These are phyloP conservation scores for Venturia asperata DNA, from an alignment of 2,329 filamentous ascomycete species.

Conservation along the genomic window DNA sequence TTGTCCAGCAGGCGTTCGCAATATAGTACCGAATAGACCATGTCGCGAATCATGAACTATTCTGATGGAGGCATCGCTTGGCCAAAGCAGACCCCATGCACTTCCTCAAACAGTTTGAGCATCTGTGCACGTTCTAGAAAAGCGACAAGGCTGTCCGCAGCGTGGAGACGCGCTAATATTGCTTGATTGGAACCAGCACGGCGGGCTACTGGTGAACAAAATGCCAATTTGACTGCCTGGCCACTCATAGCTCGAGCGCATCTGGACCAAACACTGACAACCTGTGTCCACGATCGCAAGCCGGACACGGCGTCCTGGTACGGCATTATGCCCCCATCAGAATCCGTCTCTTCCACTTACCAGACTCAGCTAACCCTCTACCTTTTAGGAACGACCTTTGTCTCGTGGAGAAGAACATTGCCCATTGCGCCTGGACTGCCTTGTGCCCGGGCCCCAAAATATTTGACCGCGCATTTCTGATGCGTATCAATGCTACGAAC, in stretches of 20 bases:
- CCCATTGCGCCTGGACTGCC: constrained; percentile 33
- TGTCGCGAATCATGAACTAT: constrained; percentile 13
- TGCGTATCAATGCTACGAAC: constrained; percentile 29
- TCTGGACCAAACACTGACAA: constrained; percentile 28
- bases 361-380: constrained; percentile 36
- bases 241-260: constrained; percentile 37
- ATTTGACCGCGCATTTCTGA: constrained; percentile 24
- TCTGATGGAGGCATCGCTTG: constrained; percentile 9
- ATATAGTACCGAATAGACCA: constrained; percentile 14
- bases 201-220: constrained; percentile 26
- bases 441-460: constrained; percentile 32
- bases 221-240: constrained; percentile 34
- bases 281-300: constrained; percentile 29
- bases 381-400: constrained; percentile 38
- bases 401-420: constrained; percentile 35
- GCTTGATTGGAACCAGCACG: constrained; percentile 28
- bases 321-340: constrained; percentile 40
- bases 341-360: constrained; percentile 35
- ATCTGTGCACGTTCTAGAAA: constrained; percentile 37
- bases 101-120: constrained; percentile 35
- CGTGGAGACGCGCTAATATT: constrained; percentile 12
- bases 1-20: constrained; percentile 13
- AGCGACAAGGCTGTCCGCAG: constrained; percentile 8
- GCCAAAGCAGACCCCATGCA: constrained; percentile 31
- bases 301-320: constrained; percentile 36